A percentile compares a stretch with the other conserved stretches of the same genome.
These are phyloP conservation scores for Psilocybe tampanensis DNA, from an alignment of 768 basidiomycete species.

Conservation along the genomic window DNA sequence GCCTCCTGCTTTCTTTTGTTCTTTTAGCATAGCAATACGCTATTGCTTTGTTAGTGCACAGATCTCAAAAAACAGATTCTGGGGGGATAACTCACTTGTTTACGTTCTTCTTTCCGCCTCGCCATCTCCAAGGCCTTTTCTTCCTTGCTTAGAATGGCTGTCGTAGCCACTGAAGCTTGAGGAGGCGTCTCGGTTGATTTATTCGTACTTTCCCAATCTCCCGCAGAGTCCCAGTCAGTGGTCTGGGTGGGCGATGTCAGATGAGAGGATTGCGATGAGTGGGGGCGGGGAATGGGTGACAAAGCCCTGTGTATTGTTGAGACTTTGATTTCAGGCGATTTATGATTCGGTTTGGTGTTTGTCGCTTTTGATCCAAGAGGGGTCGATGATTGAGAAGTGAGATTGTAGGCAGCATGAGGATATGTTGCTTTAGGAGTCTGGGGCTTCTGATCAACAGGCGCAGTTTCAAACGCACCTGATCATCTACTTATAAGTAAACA, in stretches of 20 bases:
- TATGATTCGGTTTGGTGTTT: neutral
- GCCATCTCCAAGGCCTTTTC: constrained; percentile 95
- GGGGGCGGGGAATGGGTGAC: constrained; percentile 16
- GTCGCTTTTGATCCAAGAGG: neutral
- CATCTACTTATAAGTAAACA: constrained; percentile 3
- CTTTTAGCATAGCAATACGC: constrained; percentile 82
- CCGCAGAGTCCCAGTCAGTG: constrained; percentile 24
- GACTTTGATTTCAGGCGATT: neutral
- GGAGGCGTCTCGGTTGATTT: neutral
- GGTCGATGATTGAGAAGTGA: neutral
- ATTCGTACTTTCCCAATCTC: constrained; percentile 25
- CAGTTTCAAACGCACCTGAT: constrained; percentile 77
- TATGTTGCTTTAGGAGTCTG: constrained; percentile 8
- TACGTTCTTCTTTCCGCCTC: constrained; percentile 87
- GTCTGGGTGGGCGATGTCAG: constrained; percentile 22
- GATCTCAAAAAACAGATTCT: neutral
- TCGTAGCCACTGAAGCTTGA: constrained; percentile 10
- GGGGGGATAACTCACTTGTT: constrained; percentile 63
- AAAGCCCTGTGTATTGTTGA: constrained; percentile 12
- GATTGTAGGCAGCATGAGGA: constrained; percentile 3
- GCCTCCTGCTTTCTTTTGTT: constrained; percentile 66
- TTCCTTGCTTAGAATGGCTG: constrained; percentile 70
- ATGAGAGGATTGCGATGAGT: constrained; percentile 22
- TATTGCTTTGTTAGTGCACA: constrained; percentile 21
- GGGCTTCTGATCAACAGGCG: constrained; percentile 28